These are phyloP conservation scores for Rhodosporidiobolus odoratus DNA, from an alignment of 768 basidiomycete genomes.

Conservation along the genomic window DNA sequence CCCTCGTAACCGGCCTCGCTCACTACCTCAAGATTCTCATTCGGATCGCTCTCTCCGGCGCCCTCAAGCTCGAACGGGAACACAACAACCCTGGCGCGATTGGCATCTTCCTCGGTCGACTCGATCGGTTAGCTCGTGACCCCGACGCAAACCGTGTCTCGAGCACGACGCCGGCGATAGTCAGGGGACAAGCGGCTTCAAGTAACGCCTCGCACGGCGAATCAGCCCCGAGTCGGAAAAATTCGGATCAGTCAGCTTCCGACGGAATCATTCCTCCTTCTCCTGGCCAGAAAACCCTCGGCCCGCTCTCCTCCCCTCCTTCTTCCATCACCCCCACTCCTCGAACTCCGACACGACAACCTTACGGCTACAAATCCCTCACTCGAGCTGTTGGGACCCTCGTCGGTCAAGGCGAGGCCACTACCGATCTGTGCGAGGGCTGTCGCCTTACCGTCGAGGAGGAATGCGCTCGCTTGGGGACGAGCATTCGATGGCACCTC, in stretches of 20 bases:
- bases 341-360: neutral
- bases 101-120: slow-evolving; percentile 81
- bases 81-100: slow-evolving; percentile 75
- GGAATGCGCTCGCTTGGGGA: slow-evolving; percentile 88
- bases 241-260: slow-evolving; percentile 33
- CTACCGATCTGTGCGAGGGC: slow-evolving; percentile 83
- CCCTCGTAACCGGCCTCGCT: slow-evolving; percentile 95
- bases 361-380: slow-evolving; percentile 44
- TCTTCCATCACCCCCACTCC: neutral
- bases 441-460: slow-evolving; percentile 91
- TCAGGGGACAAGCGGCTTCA: slow-evolving; percentile 3
- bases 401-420: slow-evolving; percentile 49
- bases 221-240: slow-evolving; percentile 6
- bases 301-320: slow-evolving; percentile 2
- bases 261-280: slow-evolving; percentile 24
- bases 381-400: slow-evolving; percentile 35
- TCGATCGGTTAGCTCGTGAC: slow-evolving; percentile 74
- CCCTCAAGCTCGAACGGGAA: slow-evolving; percentile 90
- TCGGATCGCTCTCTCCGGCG: slow-evolving; percentile 91
- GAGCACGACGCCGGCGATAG: slow-evolving; percentile 17
- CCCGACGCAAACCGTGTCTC: slow-evolving; percentile 45
- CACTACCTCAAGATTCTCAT: slow-evolving; percentile 99
- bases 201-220: neutral
- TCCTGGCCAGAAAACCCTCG: neutral
- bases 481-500: slow-evolving; percentile 96